phyloP scores from a whole-genome alignment of 2,329 filamentous ascomycete species.

The Colletotrichum filicis region DNA sequence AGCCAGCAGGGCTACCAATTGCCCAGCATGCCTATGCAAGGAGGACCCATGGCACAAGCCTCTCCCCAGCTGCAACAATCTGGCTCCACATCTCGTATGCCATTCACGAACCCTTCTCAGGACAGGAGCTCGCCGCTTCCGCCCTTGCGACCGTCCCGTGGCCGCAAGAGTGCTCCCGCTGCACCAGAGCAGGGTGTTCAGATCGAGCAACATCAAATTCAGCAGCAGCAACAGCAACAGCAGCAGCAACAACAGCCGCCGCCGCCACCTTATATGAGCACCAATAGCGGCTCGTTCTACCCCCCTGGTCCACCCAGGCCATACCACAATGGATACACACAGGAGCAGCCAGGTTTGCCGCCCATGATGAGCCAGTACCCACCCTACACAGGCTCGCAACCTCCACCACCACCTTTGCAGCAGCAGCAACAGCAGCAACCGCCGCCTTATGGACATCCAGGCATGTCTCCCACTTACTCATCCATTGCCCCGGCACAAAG shows the following conservation, averaged over 20 bases:
- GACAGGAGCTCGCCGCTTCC: slow-evolving; percentile 35
- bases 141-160: slow-evolving; percentile 30
- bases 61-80: slow-evolving; percentile 22
- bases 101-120: slow-evolving; percentile 34
- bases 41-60: slow-evolving; percentile 20
- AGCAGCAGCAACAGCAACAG: slow-evolving; percentile 26
- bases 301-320: slow-evolving; percentile 30
- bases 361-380: slow-evolving; percentile 26
- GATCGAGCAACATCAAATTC: slow-evolving; percentile 19
- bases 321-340: slow-evolving; percentile 32
- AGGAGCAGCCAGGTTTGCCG: slow-evolving; percentile 28
- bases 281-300: slow-evolving; percentile 32
- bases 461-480: slow-evolving; percentile 33
- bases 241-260: slow-evolving; percentile 29
- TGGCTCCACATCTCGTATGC: slow-evolving; percentile 31
- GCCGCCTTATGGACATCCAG: slow-evolving; percentile 16
- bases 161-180: slow-evolving; percentile 24
- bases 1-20: slow-evolving; percentile 27
- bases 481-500: slow-evolving; percentile 33
- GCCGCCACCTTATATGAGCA: slow-evolving; percentile 27
- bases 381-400: slow-evolving; percentile 16
- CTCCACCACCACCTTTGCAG: slow-evolving; percentile 7
- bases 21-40: slow-evolving; percentile 23
- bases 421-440: not conserved
- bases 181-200: slow-evolving; percentile 18